These are phyloP conservation scores for Aphanomyces invadans DNA, from an alignment of 352 stramenopile species.

Conservation along the genomic window DNA sequence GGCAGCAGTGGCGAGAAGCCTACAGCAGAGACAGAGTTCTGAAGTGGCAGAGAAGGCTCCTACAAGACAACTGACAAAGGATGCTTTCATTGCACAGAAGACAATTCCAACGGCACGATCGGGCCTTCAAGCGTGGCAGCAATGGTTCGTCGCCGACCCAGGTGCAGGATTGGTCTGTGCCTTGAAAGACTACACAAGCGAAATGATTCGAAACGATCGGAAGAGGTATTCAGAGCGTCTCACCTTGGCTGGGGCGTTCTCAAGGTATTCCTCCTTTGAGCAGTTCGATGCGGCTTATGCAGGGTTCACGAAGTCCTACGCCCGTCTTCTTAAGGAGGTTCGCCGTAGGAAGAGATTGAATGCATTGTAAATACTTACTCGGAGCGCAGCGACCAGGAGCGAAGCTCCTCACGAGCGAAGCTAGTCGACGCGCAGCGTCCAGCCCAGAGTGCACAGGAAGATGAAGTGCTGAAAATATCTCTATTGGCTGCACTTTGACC, in stretches of 20 bases:
- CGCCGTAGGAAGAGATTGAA: not conserved
- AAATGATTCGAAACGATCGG: slow-evolving; percentile 7
- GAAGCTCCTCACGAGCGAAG: not conserved
- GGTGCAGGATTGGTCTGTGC: not conserved
- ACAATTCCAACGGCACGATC: not conserved
- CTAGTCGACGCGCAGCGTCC: not conserved
- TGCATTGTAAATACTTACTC: not conserved
- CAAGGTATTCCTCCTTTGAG: not conserved
- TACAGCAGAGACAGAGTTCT: not conserved
- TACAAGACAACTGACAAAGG: not conserved
- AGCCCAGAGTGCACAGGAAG: not conserved
- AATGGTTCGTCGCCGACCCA: slow-evolving; percentile 2
- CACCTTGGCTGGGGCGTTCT: not conserved
- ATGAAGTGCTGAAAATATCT: not conserved
- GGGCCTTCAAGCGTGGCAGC: slow-evolving; percentile 3
- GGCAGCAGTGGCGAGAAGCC: not conserved
- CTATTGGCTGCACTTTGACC: not conserved
- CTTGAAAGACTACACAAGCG: slow-evolving; percentile 9
- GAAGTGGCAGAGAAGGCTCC: not conserved
- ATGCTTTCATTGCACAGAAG: not conserved
- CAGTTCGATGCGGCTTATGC: not conserved
- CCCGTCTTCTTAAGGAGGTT: not conserved
- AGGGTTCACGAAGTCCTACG: not conserved
- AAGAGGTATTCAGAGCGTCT: slow-evolving; percentile 13
- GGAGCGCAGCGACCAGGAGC: not conserved